A percentile compares a stretch with the other conserved stretches of the same genome.
Conservation (phyloP, 1,139 yeast genomes). For the Taiozyma onychis region DNA sequence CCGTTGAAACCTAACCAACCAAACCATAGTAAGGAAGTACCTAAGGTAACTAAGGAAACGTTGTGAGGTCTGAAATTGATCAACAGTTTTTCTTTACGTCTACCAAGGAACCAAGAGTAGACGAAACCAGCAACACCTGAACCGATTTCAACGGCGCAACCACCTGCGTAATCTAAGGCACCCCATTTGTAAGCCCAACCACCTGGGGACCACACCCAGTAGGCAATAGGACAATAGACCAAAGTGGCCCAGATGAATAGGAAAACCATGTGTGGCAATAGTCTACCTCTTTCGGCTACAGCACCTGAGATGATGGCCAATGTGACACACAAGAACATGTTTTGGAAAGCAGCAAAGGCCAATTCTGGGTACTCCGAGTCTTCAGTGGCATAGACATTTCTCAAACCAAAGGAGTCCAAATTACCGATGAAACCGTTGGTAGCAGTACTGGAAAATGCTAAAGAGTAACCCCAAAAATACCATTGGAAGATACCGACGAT, state of each 20-base stretch:
- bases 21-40: slow-evolving; percentile 64
- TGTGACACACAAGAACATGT: slow-evolving; percentile 88
- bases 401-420: slow-evolving; percentile 73
- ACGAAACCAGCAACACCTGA: slow-evolving; percentile 91
- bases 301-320: slow-evolving; percentile 91
- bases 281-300: slow-evolving; percentile 90
- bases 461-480: slow-evolving; percentile 97
- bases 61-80: slow-evolving; percentile 93
- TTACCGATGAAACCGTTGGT: slow-evolving; percentile 84
- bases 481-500: slow-evolving; percentile 84
- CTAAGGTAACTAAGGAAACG: slow-evolving; percentile 70
- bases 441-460: slow-evolving; percentile 76
- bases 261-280: slow-evolving; percentile 79
- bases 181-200: slow-evolving; percentile 96
- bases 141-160: slow-evolving; percentile 93
- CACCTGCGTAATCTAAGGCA: slow-evolving; percentile 94
- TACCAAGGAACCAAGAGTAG: slow-evolving; percentile 75
- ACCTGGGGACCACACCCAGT: slow-evolving; percentile 89
- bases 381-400: slow-evolving; percentile 52
- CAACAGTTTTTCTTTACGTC: slow-evolving; percentile 76
- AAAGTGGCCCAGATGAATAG: slow-evolving; percentile 84
- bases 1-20: slow-evolving; percentile 94
- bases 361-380: slow-evolving; percentile 67
- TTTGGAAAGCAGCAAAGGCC: slow-evolving; percentile 81
- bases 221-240: slow-evolving; percentile 89